Evolutionary conservation across 352 stramenopile species (phyloP).

Genomic region (Phytophthora pluvialis): DNA sequence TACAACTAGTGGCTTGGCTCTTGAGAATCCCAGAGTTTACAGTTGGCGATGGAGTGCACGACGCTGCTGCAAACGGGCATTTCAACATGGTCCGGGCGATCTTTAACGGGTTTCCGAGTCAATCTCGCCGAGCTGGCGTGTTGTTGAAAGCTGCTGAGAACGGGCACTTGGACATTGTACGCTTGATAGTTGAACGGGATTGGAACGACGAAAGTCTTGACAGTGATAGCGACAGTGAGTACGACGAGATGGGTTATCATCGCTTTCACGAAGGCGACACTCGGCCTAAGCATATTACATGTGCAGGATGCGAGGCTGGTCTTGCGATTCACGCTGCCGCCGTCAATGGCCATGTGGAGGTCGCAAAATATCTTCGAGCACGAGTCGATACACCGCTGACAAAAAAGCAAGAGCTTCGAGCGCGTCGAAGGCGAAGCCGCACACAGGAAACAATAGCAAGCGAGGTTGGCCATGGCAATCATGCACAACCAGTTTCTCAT

Average conservation of each 20-base stretch:
- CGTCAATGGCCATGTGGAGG: too few species aligned
- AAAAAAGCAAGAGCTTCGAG: too few species aligned
- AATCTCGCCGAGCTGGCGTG: background rate
- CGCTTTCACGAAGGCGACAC: too few species aligned
- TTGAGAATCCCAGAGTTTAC: background rate
- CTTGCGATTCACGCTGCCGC: too few species aligned
- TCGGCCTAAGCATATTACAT: too few species aligned
- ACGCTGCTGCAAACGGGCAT: background rate
- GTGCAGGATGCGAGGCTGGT: too few species aligned
- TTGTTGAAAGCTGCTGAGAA: background rate
- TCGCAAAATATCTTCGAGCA: too few species aligned
- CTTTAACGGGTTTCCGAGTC: background rate
- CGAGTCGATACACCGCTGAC: too few species aligned
- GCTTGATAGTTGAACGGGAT: background rate
- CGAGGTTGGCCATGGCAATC: too few species aligned
- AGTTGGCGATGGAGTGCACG: background rate
- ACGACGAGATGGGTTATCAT: background rate
- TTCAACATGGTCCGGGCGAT: background rate
- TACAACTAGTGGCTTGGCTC: background rate
- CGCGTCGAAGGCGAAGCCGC: too few species aligned
- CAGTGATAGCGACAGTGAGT: background rate
- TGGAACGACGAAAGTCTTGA: background rate
- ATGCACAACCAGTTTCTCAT: too few species aligned
- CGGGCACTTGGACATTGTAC: background rate
- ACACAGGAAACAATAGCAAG: too few species aligned